Percentiles rank a stretch among this genome's conserved stretches.
These are phyloP conservation scores for Pichia terricola DNA, from an alignment of 1,139 yeast species.

Conservation along the genomic window DNA sequence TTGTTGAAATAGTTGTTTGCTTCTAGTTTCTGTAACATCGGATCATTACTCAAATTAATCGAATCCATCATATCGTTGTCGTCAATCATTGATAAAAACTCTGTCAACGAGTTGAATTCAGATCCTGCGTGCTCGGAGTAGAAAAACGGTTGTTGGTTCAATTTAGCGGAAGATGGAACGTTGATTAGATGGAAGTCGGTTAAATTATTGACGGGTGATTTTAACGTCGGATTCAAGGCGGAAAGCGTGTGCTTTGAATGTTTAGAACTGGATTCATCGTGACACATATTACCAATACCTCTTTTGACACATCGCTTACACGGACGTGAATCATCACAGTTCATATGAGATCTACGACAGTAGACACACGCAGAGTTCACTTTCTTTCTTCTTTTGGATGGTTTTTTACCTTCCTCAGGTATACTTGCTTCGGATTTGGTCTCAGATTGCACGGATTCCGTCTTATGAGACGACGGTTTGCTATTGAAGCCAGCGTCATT, in stretches of 20 bases:
- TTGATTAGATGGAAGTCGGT: not conserved
- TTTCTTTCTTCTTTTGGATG: constrained; percentile 34
- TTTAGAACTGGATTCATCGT: constrained; percentile 40
- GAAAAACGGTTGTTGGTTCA: constrained; percentile 66
- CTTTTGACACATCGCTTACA: constrained; percentile 82
- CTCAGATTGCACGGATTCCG: not conserved
- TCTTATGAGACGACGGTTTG: too few relatives aligned
- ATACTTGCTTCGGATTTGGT: not conserved
- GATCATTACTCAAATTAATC: constrained; percentile 28
- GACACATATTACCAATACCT: constrained; percentile 83
- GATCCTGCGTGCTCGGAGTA: constrained; percentile 90
- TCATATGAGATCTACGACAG: constrained; percentile 91
- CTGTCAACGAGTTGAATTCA: constrained; percentile 84
- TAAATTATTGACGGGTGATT: not conserved
- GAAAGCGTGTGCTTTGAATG: too few relatives aligned
- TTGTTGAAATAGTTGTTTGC: constrained; percentile 11
- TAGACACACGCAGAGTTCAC: constrained; percentile 76
- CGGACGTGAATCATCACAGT: constrained; percentile 81
- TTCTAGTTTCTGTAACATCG: constrained; percentile 26
- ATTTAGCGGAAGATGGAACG: constrained; percentile 23
- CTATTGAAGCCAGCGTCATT: too few relatives aligned
- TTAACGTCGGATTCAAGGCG: not conserved
- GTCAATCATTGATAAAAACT: constrained; percentile 82
- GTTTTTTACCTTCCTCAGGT: not conserved
- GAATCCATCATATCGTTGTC: constrained; percentile 62